Evolutionary conservation across 225 moss, liverwort and hornwort species (phyloP).

Genomic region (Asterella californica): DNA sequence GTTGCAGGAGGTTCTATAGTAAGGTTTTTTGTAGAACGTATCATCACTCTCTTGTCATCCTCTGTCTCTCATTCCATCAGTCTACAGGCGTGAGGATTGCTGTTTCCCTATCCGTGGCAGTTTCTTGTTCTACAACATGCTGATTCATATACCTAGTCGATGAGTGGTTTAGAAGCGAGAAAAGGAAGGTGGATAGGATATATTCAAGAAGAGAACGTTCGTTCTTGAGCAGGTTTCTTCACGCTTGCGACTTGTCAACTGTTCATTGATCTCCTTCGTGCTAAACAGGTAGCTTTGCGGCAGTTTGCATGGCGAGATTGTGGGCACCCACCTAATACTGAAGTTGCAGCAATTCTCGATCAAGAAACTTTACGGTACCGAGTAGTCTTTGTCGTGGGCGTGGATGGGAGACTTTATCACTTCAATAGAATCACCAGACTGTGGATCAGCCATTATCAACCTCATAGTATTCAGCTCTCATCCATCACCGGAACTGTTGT

Average conservation of each 20-base stretch:
- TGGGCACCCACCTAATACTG: constrained; percentile 35
- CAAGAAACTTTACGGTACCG: constrained; percentile 43
- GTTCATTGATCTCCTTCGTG: neutral
- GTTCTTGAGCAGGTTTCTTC: neutral
- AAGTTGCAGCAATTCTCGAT: constrained; percentile 42
- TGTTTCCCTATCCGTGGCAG: no score
- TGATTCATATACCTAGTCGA: no score
- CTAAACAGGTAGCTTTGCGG: constrained; percentile 35
- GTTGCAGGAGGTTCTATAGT: neutral
- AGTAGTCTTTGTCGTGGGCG: constrained; percentile 47
- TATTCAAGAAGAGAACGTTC: neutral
- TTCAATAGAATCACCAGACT: constrained; percentile 41
- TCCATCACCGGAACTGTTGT: constrained; percentile 43
- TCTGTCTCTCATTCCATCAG: no score
- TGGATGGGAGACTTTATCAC: constrained; percentile 39
- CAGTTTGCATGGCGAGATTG: constrained; percentile 45
- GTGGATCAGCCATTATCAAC: constrained; percentile 42
- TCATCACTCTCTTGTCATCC: neutral
- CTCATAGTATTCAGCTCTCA: constrained; percentile 32
- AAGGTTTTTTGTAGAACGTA: neutral
- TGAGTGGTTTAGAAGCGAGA: no score
- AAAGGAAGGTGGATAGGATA: no score
- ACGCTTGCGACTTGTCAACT: neutral
- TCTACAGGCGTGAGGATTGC: no score
- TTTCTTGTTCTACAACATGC: no score